Evolutionary conservation across 805 yeast species (phyloP), one percentile per base, ranked within the genome.

Genomic region (Priceomyces carsonii): DNA sequence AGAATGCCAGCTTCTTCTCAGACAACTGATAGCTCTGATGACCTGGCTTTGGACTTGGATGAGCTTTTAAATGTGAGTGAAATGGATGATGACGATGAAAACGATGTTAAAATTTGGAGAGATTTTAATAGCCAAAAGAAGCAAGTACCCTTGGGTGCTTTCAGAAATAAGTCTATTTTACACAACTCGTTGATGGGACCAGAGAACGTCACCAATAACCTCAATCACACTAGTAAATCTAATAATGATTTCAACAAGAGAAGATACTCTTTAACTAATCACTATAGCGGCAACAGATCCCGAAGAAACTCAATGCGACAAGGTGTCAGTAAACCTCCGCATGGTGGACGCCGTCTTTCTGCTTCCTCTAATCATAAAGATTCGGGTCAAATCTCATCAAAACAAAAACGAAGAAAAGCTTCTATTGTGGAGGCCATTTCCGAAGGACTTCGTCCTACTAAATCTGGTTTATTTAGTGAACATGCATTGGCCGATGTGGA

Each of bases 31-130:
- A 26, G 27, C 21, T 33, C 48, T 1, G 72, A 63, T 36, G 69
- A 62, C 27, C 60, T 58, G 57, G 73, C 67, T 39, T 57, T 61
- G 33, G 73, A 59, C 47, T 60, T 91, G 34, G 95, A 89, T 57
- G 97, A 91, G 51, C 71, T 89, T 40, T 70, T 91, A 50, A 88
- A 91, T 56, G 83, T 91, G 64, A 83, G 91, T 55, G 96, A 86
- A 55, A 67, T 89, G 43, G 95, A 86, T 49, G 86, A 85, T 43
- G 71, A 66, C 33, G 84, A 75, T 36, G 83, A 79, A 18, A 75
- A 75, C 40, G 82, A 78, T 34, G 73, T 63, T 3, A 63, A 59
- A 36, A 68, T 69, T 25, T 69, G 74, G 74, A 43, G 69, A 25
- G 73, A 68, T 38, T 68, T 68, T 57, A 69, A 65, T 47, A 61